Evolutionary conservation across 805 yeast genomes (phyloP), one percentile per base, ranked within the genome.

Genomic region (Saturnispora besseyi): DNA sequence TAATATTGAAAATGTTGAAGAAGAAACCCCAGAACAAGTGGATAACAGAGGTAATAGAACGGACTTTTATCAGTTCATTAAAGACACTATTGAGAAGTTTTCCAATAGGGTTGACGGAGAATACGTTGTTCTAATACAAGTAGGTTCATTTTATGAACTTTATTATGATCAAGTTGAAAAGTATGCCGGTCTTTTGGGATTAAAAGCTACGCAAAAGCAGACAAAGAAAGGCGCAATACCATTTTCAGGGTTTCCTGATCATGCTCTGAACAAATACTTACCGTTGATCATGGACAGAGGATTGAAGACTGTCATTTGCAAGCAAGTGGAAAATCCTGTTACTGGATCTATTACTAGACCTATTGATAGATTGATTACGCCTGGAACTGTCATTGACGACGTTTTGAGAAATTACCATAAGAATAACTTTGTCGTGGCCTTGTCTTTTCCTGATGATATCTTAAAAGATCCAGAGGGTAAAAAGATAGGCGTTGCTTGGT

Each of bases 341-440:
- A 55, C 57, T 8, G 69, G 67, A 30, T 63, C 62, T 36, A 75
- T 84, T 21, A 77, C 76, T 40, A 71, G 99, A 43, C 82, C 86
- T 32, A 79, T 93, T 0, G 75, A 87, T 6, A 70, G 97, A 40
- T 78, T 91, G 7, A 79, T 93, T 2, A 84, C 97, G 0, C 96
- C 97, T 0, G 99, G 99, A 0, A 91, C 98, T 0, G 74, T 91
- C 32, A 77, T 91, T 10, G 96, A 87, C 59, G 97, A 91, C 58
- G 80, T 84, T 0, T 82, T 91, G 53, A 69, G 91, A 59, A 85
- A 88, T 61, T 79, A 78, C 51, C 78, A 78, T 52, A 75, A 77
- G 44, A 85, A 85, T 57, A 87, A 89, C 59, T 88, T 73, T 60
- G 67, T 91, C 33, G 69, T 84, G 24, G 76, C 87, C 4, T 72